Evolutionary conservation across 164 flowering plant genomes (phyloP), one percentile per base, ranked within the genome.

Genomic region (Liquidambar formosana): DNA sequence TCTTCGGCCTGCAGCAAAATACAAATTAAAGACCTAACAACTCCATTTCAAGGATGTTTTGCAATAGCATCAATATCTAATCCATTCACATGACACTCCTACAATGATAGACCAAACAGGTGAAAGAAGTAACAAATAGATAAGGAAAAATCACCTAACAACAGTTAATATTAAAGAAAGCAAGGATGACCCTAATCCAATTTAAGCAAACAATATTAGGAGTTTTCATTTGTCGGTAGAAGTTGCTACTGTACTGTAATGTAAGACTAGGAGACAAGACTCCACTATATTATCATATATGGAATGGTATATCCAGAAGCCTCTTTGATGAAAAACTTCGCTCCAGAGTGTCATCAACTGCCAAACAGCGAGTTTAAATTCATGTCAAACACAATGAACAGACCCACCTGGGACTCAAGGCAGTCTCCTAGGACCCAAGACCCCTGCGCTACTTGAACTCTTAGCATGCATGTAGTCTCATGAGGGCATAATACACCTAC

Each of bases 1-100:
- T 89, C 89, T 78, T 90, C 93, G 68, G 89, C 92, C 98, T 94
- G 72, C 53, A 77, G 22, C 49, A 73, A 46, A 9, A 8, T 14
- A 65, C 9, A 9, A 5, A 65, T 53, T 4, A 26, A 8, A 51
- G 10, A 49, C 14, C 8, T 54, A 54, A 54, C 2, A 25, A 54
- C 23, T 22, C 26, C 4, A 22, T 22, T 22, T 54, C 58, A 23
- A 23, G 11, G 33, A 21, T 4, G 46, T 11, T 11, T 15, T 13
- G n/a, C 26, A 26, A 22, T 46, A 16, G 51, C 22, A 13, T 3
- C 18, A 1, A 15, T 45, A 13, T 3, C 18, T 2, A 15, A 63
- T 8, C 19, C 49, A 25, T 19, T 22, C 58, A 49, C 23, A 43
- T 26, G 23, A 38, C 67, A 22, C 56, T 15, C 1, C 2, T n/a